Evolutionary conservation across 2,329 filamentous ascomycete species (phyloP).

Genomic region (Neopestalotiopsis sp.): DNA sequence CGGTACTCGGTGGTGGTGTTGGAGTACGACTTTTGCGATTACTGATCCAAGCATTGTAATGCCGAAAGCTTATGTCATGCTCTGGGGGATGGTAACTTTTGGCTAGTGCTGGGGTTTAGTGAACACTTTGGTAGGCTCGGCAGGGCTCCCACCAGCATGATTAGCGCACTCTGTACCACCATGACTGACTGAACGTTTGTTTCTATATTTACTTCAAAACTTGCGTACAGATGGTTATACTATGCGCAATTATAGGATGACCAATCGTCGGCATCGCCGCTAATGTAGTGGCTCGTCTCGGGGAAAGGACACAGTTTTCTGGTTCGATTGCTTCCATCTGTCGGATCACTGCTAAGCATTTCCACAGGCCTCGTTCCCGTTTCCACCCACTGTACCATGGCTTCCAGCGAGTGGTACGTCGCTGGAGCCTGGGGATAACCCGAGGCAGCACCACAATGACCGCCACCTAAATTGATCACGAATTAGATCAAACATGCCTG

Average conservation of each 20-base stretch:
- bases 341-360: slow-evolving; percentile 35
- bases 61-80: neutral
- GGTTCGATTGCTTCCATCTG: slow-evolving; percentile 36
- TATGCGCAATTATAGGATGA: slow-evolving; percentile 18
- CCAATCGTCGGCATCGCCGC: slow-evolving; percentile 26
- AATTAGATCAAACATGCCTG: too few species aligned
- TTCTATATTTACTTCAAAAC: neutral
- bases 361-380: slow-evolving; percentile 30
- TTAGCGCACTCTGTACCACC: neutral
- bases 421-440: slow-evolving; percentile 39
- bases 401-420: slow-evolving; percentile 39
- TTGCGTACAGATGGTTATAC: neutral
- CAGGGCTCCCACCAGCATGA: neutral
- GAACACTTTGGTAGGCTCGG: neutral
- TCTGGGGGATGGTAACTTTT: neutral
- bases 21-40: neutral
- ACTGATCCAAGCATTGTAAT: neutral
- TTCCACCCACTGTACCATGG: slow-evolving; percentile 43
- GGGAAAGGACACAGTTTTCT: slow-evolving; percentile 34
- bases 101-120: neutral
- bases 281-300: slow-evolving; percentile 23
- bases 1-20: neutral
- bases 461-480: slow-evolving; percentile 25
- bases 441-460: slow-evolving; percentile 42
- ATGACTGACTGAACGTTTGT: too few species aligned